Evolutionary conservation across 2,329 filamentous ascomycete genomes (phyloP).

Genomic region (Neobulgaria alba): DNA sequence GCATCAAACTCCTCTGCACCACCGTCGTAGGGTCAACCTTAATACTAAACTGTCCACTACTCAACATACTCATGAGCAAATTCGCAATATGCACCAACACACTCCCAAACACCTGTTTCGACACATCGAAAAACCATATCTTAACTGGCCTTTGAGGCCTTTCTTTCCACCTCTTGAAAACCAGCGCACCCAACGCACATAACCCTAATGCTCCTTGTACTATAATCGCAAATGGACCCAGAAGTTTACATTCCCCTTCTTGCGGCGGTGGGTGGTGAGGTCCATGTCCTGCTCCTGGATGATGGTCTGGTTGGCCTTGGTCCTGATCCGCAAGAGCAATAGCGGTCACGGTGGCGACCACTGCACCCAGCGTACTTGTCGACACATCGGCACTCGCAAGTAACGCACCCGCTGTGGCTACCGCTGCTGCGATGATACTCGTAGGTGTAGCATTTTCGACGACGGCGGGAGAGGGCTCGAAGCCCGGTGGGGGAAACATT

Average conservation of each 20-base stretch:
- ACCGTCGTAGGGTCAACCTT: slow-evolving; percentile 40
- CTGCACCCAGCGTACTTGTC: too few relatives aligned
- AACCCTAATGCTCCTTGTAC: slow-evolving; percentile 81
- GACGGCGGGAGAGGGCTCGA: slow-evolving; percentile 19
- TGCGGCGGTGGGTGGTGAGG: slow-evolving; percentile 21
- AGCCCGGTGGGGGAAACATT: slow-evolving; percentile 26
- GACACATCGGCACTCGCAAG: slow-evolving; percentile 15
- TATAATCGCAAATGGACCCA: slow-evolving; percentile 84
- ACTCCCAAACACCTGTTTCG: slow-evolving; percentile 94
- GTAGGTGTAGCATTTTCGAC: slow-evolving; percentile 20
- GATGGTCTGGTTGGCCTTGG: neutral
- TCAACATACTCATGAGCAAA: slow-evolving; percentile 92
- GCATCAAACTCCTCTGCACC: slow-evolving; percentile 29
- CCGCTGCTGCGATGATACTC: slow-evolving; percentile 14
- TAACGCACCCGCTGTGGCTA: slow-evolving; percentile 19
- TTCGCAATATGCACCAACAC: slow-evolving; percentile 88
- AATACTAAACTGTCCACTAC: slow-evolving; percentile 72
- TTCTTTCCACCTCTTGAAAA: slow-evolving; percentile 90
- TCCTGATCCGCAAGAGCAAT: slow-evolving; percentile 15
- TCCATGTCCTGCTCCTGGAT: neutral
- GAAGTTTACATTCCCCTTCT: slow-evolving; percentile 72
- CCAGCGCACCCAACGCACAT: slow-evolving; percentile 75
- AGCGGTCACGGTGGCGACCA: slow-evolving; percentile 24
- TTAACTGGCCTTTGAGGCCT: slow-evolving; percentile 84
- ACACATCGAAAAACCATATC: slow-evolving; percentile 97